Base-by-base conservation (phyloP, 805 yeast species). In the Debaryomyces hansenii region DNA sequence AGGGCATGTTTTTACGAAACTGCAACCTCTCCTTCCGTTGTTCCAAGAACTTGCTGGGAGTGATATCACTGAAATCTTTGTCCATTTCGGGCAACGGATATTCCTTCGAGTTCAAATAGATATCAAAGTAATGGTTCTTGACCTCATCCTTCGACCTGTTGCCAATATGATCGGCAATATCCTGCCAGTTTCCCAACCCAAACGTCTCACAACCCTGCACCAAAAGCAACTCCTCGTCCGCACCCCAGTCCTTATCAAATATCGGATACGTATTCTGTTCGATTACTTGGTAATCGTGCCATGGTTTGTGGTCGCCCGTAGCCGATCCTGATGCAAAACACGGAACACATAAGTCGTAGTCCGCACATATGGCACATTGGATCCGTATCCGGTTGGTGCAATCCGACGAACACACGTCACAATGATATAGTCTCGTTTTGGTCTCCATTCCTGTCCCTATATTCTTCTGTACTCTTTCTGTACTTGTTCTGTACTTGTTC, bases 141-240 rank as follows among this genome's bases (percentile, higher is more conserved):
- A 90, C 97, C 63, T 95, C 99, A 49, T 90, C 97, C 62, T 88
- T 90, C 10, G 90, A 82, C 50, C 98, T 68, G 34, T 91, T 89
- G 10, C 98, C 98, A 45, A 95, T 88, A 60, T 89, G 96, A 61
- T 94, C 98, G 9, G 96, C 86, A n/a, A 95, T 82, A 64, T 94
- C 99, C 59, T 89, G 96, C 99, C 99, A 94, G 63, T 91, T 90
- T 2, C 99, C 99, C 45, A 94, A 64, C 0, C 99, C 99, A 38
- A 81, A 78, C 8, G 88, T 85, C 65, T 94, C 97, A 37, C 96
- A 85, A 7, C 97, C 98, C 64, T 90, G 96, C 11, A 95, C 79
- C 48, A 94, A 71, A 28, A 89, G 74, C 46, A 91, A 62, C 66
- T 94, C 99, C 65, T 94, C 99, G 69, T 94, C 99, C 1, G 99